These are phyloP conservation scores for Xerocomellus chrysenteron DNA, from an alignment of 768 basidiomycete species.

Conservation along the genomic window DNA sequence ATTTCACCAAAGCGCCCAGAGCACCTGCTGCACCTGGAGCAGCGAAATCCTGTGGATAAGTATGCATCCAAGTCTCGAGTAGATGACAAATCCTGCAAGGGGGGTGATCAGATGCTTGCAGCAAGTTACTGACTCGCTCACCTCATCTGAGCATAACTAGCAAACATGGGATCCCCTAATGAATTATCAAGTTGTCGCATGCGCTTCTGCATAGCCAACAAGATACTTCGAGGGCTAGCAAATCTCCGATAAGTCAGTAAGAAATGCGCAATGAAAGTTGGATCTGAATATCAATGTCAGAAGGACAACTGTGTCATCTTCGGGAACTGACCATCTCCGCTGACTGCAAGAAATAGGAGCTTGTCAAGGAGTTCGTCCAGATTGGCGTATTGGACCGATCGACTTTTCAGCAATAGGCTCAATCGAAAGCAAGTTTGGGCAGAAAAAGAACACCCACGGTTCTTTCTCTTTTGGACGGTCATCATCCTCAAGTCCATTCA, in stretches of 20 bases:
- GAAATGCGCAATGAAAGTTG: constrained; percentile 75
- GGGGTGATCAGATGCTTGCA: constrained; percentile 1
- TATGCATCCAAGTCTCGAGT: constrained; percentile 72
- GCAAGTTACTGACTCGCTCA: constrained; percentile 26
- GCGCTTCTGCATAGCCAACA: constrained; percentile 87
- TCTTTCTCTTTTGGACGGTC: constrained; percentile 45
- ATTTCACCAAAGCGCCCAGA: constrained; percentile 72
- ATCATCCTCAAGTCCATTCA: constrained; percentile 25
- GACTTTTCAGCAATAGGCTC: constrained; percentile 29
- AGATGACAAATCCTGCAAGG: constrained; percentile 69
- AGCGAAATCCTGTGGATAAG: constrained; percentile 79
- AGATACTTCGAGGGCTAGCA: constrained; percentile 70
- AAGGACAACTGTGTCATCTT: constrained; percentile 4
- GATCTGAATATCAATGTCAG: constrained; percentile 47
- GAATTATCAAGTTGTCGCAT: constrained; percentile 75
- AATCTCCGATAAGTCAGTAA: constrained; percentile 83
- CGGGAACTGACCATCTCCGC: constrained; percentile 66
- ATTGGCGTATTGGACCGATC: constrained; percentile 70
- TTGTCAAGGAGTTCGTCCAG: constrained; percentile 81
- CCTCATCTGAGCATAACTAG: constrained; percentile 89
- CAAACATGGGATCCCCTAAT: constrained; percentile 79
- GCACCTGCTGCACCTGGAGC: constrained; percentile 73
- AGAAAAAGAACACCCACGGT: constrained; percentile 40
- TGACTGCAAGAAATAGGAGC: constrained; percentile 77
- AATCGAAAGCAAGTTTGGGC: constrained; percentile 4